Evolutionary conservation across 1,139 yeast species (phyloP), one percentile per base, ranked within the genome.

Genomic region (Taphrina populina): DNA sequence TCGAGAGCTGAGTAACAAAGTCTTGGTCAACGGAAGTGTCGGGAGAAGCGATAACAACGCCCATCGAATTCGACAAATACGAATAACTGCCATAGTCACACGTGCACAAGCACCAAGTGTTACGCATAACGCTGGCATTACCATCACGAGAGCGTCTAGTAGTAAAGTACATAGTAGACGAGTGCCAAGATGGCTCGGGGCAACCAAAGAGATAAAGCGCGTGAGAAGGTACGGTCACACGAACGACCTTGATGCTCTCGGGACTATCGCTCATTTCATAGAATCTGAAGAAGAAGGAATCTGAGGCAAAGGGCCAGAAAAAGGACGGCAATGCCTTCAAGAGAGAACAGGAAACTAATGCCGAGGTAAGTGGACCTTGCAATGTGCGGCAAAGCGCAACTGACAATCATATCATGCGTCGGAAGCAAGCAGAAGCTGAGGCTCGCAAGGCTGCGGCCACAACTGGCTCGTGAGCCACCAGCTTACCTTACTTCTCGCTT

Each of bases 261-360:
- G n/a, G n/a, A n/a, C n/a, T n/a, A n/a, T n/a, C n/a, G n/a, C 8
- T n/a, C 3, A 19, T 10, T 13, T 21, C 2, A 7, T 21, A 43
- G 47, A 43, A 43, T 20, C 15, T 30, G 29, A 43, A 43, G 17
- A 43, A 43, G 47, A 43, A 43, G 17, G 47, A 43, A 29, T 10
- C 29, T 3, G 47, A 43, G 17, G 26, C 37, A 10, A 43, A 43
- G 30, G 47, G 47, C 3, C 37, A 29, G 27, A 43, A 43, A 29
- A 43, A 43, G 20, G 47, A 43, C 20, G 47, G 47, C 15, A 43
- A 43, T 30, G 47, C 47, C n/a, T 43, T 43, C 47, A 43, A 43
- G 29, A 29, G 32, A 5, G 26, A 30, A 13, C 47, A 43, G 20
- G 47, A 43, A 29, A 15, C 35, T 11, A 43, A 43, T 20, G 47